Percentiles rank a stretch among this genome's conserved stretches.
phyloP scores from a whole-genome alignment of 2,329 filamentous ascomycete species.

The Fusarium euwallaceae region DNA sequence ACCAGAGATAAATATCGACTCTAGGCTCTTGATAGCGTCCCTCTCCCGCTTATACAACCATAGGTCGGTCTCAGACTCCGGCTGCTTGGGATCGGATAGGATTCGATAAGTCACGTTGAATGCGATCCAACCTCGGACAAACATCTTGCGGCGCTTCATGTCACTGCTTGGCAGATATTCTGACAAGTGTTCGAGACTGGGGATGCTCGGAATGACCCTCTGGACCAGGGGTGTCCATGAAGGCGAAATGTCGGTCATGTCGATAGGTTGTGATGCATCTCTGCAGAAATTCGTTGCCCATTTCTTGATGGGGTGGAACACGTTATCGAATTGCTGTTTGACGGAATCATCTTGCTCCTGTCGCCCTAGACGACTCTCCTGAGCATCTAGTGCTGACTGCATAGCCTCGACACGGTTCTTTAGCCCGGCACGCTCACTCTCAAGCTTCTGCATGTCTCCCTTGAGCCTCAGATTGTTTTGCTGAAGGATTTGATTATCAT shows the following conservation, averaged over 20 bases:
- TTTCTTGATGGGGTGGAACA: neutral
- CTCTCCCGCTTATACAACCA: neutral
- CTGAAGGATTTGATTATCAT: neutral
- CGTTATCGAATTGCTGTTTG: neutral
- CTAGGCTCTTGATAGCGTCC: neutral
- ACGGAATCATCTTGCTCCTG: neutral
- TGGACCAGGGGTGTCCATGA: neutral
- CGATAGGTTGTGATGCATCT: neutral
- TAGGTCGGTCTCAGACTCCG: neutral
- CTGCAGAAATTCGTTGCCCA: neutral
- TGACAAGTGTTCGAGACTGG: neutral
- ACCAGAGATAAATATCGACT: neutral
- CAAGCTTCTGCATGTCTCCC: neutral
- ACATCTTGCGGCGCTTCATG: neutral
- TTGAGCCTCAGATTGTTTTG: neutral
- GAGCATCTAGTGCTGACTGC: neutral
- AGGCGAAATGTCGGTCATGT: neutral
- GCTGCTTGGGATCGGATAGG: fast-evolving
- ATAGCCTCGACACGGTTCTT: neutral
- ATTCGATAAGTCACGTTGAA: neutral
- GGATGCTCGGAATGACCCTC: neutral
- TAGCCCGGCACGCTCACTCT: neutral
- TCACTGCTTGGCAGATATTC: neutral
- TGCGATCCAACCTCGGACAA: neutral
- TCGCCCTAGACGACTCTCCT: neutral